Conservation (phyloP, 805 yeast species). For the Candida vartiovaarae region DNA sequence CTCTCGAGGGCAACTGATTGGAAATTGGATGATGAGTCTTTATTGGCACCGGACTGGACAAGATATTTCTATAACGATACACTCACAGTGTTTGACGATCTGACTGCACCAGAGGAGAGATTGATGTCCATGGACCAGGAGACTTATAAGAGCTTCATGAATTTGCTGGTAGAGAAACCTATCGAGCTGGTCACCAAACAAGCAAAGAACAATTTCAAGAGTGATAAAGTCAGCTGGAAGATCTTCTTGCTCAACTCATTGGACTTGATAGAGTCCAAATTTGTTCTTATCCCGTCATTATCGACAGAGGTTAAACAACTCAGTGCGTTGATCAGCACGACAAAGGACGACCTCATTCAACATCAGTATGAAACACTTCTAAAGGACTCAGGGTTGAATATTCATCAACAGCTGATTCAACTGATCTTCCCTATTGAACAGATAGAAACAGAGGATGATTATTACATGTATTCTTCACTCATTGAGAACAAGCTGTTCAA, state of each 20-base stretch:
- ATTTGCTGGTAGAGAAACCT: slow-evolving; percentile 37
- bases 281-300: slow-evolving; percentile 38
- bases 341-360: slow-evolving; percentile 34
- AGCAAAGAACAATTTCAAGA: slow-evolving; percentile 20
- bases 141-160: slow-evolving; percentile 30
- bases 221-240: slow-evolving; percentile 16
- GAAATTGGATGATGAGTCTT: slow-evolving; percentile 39
- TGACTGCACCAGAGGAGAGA: slow-evolving; percentile 3
- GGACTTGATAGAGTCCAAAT: slow-evolving; percentile 50
- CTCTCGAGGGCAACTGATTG: slow-evolving; percentile 23
- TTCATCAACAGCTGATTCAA: slow-evolving; percentile 56
- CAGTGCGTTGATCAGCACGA: slow-evolving; percentile 26
- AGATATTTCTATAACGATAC: slow-evolving; percentile 56
- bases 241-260: slow-evolving; percentile 50
- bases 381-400: slow-evolving; percentile 45
- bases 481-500: slow-evolving; percentile 53
- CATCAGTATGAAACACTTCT: slow-evolving; percentile 43
- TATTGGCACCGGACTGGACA: slow-evolving; percentile 82
- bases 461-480: slow-evolving; percentile 57
- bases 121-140: slow-evolving; percentile 35
- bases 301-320: slow-evolving; percentile 28
- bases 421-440: slow-evolving; percentile 61
- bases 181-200: slow-evolving; percentile 24
- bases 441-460: slow-evolving; percentile 47
- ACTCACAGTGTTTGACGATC: slow-evolving; percentile 37